Percentiles rank a stretch among this genome's conserved stretches.
Evolutionary conservation across 352 stramenopile genomes (phyloP).

Genomic region (Phytophthora citricola): DNA sequence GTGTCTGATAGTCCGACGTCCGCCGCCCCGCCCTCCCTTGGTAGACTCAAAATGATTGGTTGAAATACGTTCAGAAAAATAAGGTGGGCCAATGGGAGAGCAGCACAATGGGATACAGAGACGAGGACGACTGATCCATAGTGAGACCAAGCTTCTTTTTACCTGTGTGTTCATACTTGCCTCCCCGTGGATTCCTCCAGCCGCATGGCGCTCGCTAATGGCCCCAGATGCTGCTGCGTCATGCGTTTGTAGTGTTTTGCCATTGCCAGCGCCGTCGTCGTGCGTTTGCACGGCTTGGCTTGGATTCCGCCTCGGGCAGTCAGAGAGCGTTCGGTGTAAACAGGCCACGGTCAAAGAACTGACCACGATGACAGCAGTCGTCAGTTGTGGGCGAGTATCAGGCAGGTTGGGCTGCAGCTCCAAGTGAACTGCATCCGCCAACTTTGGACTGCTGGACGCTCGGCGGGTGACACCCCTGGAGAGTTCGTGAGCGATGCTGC

Average conservation of each 20-base stretch:
- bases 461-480: background rate
- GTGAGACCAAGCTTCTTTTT: conserved; percentile 3
- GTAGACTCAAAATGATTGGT: conserved; percentile 2
- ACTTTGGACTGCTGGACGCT: conserved; percentile 1
- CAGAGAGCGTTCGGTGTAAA: conserved; percentile 5
- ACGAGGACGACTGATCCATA: conserved; percentile 12
- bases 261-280: conserved; percentile 5
- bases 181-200: conserved; percentile 6
- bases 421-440: no score
- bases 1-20: conserved; percentile 41
- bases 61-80: background rate
- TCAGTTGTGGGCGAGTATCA: background rate
- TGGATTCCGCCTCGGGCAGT: conserved; percentile 1
- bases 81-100: background rate
- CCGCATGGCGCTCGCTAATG: conserved; percentile 1
- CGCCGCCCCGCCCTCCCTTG: conserved; percentile 13
- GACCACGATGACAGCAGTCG: conserved; percentile 17
- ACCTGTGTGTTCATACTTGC: background rate
- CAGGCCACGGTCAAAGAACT: conserved; percentile 9
- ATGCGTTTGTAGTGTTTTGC: conserved; percentile 6
- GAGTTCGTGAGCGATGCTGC: background rate
- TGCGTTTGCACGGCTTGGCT: background rate
- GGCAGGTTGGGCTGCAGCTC: background rate
- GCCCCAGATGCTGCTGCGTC: conserved; percentile 2
- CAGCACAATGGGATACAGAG: background rate